A percentile compares a stretch with the other conserved stretches of the same genome.
Evolutionary conservation across 345 rosid genomes (phyloP).

Genomic region (thale cress (Arabidopsis thaliana)): TAIR10.1 NC_003076.8:21242001-21242500

Average conservation of each 20-base stretch:
- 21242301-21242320: neutral
- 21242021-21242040: neutral
- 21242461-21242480: slow-evolving; percentile 13
- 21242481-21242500: slow-evolving; percentile 1
- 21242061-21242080: neutral
- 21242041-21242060: neutral
- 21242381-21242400: slow-evolving; percentile 2
- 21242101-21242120: neutral
- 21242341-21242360: neutral
- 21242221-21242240: neutral
- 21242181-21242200: neutral
- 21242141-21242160: neutral
- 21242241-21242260: neutral
- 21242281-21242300: slow-evolving; percentile 2
- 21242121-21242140: neutral
- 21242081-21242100: neutral
- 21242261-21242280: neutral
- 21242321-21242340: neutral
- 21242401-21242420: neutral
- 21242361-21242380: slow-evolving; percentile 1
- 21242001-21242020: slow-evolving; percentile 13
- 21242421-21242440: neutral
- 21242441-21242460: neutral
- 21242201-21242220: neutral
- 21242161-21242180: slow-evolving; percentile 11